Evolutionary conservation across 495 filamentous ascomycete genomes (phyloP).

Genomic region (Penicillium bialowiezense): DNA sequence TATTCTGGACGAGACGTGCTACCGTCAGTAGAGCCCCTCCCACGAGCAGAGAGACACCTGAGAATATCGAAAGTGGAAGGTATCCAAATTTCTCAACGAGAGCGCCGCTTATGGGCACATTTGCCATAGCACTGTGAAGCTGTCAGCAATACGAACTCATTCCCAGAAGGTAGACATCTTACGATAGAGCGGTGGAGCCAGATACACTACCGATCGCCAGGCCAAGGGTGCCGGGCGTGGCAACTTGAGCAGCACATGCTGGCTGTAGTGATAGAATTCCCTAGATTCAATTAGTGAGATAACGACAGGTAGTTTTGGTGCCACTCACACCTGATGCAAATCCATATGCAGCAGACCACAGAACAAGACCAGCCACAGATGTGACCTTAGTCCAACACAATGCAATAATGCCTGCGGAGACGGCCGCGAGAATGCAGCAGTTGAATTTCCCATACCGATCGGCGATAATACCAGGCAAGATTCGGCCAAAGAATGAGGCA

Average conservation of each 20-base stretch:
- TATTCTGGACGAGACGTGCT: conserved; percentile 24
- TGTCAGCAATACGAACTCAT: background rate
- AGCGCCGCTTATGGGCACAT: conserved; percentile 35
- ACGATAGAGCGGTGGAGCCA: conserved; percentile 37
- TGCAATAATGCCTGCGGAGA: conserved; percentile 50
- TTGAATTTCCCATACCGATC: conserved; percentile 73
- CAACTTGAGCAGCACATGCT: conserved; percentile 39
- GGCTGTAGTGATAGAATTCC: conserved; percentile 40
- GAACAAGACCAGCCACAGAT: conserved; percentile 30
- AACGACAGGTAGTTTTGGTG: background rate
- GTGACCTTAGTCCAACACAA: conserved; percentile 38
- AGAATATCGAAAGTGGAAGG: conserved; percentile 33
- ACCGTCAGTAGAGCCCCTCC: conserved; percentile 26
- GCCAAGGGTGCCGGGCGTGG: conserved; percentile 28
- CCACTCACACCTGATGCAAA: conserved; percentile 38
- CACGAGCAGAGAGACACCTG: conserved; percentile 30
- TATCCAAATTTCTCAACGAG: conserved; percentile 34
- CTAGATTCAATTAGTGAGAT: conserved; percentile 14
- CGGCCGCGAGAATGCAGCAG: conserved; percentile 57
- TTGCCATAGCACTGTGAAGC: conserved; percentile 32
- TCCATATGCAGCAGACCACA: conserved; percentile 37
- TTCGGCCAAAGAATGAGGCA: conserved; percentile 40
- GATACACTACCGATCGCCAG: conserved; percentile 32
- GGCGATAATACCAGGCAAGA: conserved; percentile 54
- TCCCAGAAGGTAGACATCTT: conserved; percentile 1